Base-by-base conservation (phyloP, 768 basidiomycete genomes). In the Boletus coccyginus region DNA sequence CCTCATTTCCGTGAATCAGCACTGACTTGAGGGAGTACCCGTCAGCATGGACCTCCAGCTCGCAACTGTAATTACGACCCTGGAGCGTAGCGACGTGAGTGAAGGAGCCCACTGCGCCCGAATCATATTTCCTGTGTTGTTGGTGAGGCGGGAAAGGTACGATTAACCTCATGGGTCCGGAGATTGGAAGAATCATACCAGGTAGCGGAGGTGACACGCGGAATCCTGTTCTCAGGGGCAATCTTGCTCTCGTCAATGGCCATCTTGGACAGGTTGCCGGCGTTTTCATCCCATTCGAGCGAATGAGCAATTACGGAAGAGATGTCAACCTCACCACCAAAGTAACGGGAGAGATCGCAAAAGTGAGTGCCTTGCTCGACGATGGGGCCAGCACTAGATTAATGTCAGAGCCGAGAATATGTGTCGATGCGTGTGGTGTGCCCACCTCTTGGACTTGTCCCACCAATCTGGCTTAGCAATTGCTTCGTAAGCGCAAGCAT, bases 291-390 rank as follows among this genome's bases (percentile, higher is more conserved):
- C 89, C 89, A 94, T 68, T 96, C 95, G 33, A 98, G 80, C 10
- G 94, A 92, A 67, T 94, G 92, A 16, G 95, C 96, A 39, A 70
- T 75, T 40, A 93, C 89, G 35, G 81, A 82, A 50, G 84, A 75
- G 58, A 95, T 85, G 67, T 97, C 92, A 55, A 97, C 92, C 62
- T 96, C 92, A 16, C 96, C 96, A 50, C 95, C 96, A 67, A 98
- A 98, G 78, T 96, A 96, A 62, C 96, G 88, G 40, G 94, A 97
- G 43, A 97, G 81, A 75, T 98, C 94, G 65, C 92, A 94, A 76
- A 98, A 96, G 77, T 98, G 96, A 14, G 96, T 98, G 46, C 92
- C 95, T 76, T 94, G 90, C 72, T 94, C 93, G 60, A 95, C 76
- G 63, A 94, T 79, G 6, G 92, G 91, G 19, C 91, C 91, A 52